Conservation (phyloP, 305 asterid genomes). For the Rubia balearica region DNA sequence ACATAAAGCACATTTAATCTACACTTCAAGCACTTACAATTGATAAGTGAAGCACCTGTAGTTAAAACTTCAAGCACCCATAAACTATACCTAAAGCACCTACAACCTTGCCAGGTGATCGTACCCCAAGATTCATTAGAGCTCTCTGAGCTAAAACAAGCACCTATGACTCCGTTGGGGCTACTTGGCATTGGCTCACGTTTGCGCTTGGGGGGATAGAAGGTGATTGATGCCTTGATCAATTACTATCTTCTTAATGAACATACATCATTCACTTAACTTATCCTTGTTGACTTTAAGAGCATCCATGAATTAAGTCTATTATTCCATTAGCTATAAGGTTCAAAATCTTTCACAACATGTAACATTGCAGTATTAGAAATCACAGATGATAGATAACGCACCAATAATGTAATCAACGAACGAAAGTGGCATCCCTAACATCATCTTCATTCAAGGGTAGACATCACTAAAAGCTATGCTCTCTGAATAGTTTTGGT, state of each 20-base stretch:
- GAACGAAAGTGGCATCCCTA: slow-evolving; percentile 68
- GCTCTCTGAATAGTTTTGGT: no score
- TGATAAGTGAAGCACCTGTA: no score
- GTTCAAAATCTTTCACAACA: slow-evolving; percentile 47
- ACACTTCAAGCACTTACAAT: no score
- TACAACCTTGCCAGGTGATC: slow-evolving; percentile 1
- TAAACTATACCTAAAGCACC: slow-evolving; percentile 16
- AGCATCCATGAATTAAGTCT: slow-evolving; percentile 42
- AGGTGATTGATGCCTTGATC: slow-evolving; percentile 25
- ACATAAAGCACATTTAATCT: no score
- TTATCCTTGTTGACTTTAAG: slow-evolving; percentile 56
- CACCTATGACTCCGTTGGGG: slow-evolving; percentile 75
- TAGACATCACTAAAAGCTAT: no score
- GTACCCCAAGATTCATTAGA: slow-evolving; percentile 78
- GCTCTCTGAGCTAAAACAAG: slow-evolving; percentile 74
- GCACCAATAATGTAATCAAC: slow-evolving; percentile 58
- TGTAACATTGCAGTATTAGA: slow-evolving; percentile 61
- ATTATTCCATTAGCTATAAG: slow-evolving; percentile 32
- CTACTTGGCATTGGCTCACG: slow-evolving; percentile 47
- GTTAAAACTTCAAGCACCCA: no score
- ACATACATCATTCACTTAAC: slow-evolving; percentile 44
- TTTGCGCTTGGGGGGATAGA: slow-evolving; percentile 47
- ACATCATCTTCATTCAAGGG: slow-evolving; percentile 47
- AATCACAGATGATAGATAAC: slow-evolving; percentile 67
- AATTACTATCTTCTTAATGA: slow-evolving; percentile 39